Conservation (phyloP, 2,329 filamentous ascomycete species). For the Aspergillus ochraceus region DNA sequence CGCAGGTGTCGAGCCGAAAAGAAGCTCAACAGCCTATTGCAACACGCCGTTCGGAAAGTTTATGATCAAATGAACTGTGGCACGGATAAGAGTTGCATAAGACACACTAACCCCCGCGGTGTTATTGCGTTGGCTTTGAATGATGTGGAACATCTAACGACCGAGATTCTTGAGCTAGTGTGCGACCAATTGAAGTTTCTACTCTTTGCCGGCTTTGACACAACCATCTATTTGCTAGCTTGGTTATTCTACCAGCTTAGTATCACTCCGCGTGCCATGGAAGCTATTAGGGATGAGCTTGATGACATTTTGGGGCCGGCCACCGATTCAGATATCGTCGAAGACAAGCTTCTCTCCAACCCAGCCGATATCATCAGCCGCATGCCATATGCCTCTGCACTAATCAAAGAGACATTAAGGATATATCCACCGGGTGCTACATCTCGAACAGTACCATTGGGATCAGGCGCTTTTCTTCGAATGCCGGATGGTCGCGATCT, state of each 20-base stretch:
- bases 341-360: neutral
- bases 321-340: neutral
- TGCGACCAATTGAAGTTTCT: neutral
- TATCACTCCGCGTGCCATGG: neutral
- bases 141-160: neutral
- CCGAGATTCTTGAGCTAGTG: neutral
- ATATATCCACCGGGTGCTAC: neutral
- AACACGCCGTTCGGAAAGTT: neutral
- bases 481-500: neutral
- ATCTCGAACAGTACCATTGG: neutral
- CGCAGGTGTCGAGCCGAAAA: neutral
- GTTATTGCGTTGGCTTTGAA: neutral
- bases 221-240: neutral
- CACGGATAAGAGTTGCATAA: neutral
- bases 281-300: neutral
- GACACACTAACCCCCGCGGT: neutral
- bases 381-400: neutral
- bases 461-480: neutral
- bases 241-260: neutral
- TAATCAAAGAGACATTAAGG: neutral
- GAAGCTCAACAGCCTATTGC: neutral
- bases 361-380: neutral
- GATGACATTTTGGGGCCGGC: neutral
- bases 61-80: neutral
- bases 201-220: neutral